Evolutionary conservation across 2,329 filamentous ascomycete genomes (phyloP), one percentile per base, ranked within the genome.

Genomic region (Penicillium sp.): DNA sequence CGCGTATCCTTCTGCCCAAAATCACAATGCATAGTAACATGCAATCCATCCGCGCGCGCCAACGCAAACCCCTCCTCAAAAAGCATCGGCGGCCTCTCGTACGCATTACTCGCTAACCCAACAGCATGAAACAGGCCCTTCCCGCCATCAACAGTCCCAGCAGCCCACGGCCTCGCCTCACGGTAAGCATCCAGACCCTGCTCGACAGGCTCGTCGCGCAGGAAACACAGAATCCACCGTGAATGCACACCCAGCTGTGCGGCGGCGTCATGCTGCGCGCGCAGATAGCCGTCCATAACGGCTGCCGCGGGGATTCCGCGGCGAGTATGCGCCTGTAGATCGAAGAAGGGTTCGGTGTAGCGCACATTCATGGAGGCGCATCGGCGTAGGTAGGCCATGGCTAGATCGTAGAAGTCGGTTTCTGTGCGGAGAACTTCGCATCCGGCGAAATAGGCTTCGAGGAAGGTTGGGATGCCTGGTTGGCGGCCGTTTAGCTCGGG

Each of bases 11-110:
- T 71, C 53, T 77, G 73, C 39, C 73, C 75, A 39, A 77, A 73
- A 51, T 78, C 76, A 58, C 74, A 77, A 48, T 78, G 76, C 57
- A 70, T 70, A 2, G 75, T 78, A 13, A 75, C 61, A 33, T 71
- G 68, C 47, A 59, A 17, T 1, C 53, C 57, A 43, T 59, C 57
- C 2, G 41, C 45, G 5, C 44, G 48, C 19, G 57, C 57, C 7
- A 56, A 31, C 13, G 24, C 22, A 75, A 65, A 77, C 0, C 66
- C 63, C 15, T 65, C 56, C 43, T 74, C 70, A 53, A 77, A 77
- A 26, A 76, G 61, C 42, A 64, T 60, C 0, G 73, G 73, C 6
- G 74, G 75, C 5, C 72, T 64, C 43, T 73, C 64, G 46, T 69
- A 71, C 39, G 74, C 75, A 52, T 76, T 75, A 48, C 69, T 71